Evolutionary conservation across 768 basidiomycete genomes (phyloP).

Genomic region (Pluteus cervinus): DNA sequence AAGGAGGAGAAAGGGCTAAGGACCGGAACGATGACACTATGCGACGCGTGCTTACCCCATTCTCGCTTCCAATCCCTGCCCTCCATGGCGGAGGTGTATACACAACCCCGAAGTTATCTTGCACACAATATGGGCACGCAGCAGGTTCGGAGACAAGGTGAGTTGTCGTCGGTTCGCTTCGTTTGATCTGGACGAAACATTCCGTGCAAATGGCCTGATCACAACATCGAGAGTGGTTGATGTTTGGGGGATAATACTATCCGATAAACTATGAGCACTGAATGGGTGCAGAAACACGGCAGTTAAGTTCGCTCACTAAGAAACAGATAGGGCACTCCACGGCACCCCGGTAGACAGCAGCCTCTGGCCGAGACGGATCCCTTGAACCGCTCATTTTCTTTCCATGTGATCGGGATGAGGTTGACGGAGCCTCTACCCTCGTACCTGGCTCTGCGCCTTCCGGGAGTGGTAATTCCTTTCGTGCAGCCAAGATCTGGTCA

Average conservation of each 20-base stretch:
- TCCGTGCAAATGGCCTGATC: constrained; percentile 99
- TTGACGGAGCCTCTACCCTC: constrained; percentile 37
- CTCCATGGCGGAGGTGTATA: constrained; percentile 83
- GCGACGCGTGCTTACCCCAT: constrained; percentile 39
- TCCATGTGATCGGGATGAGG: constrained; percentile 28
- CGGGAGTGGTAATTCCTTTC: constrained; percentile 59
- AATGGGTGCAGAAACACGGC: constrained; percentile 12
- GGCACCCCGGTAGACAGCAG: constrained; percentile 75
- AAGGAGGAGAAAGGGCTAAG: constrained; percentile 1
- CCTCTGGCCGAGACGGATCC: constrained; percentile 69
- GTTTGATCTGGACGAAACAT: constrained; percentile 99
- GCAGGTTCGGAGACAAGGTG: constrained; percentile 96
- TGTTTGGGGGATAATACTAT: constrained; percentile 96
- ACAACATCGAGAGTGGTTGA: constrained; percentile 96
- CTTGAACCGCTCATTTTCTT: constrained; percentile 57
- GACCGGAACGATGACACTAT: constrained; percentile 2
- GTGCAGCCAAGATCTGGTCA: constrained; percentile 76
- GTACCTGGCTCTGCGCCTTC: constrained; percentile 40
- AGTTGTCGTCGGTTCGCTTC: constrained; percentile 88
- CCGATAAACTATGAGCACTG: constrained; percentile 19
- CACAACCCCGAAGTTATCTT: constrained; percentile 92
- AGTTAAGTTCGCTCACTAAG: constrained; percentile 54
- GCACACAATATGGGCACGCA: constrained; percentile 96
- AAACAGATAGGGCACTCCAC: constrained; percentile 98
- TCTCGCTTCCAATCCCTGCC: constrained; percentile 71